Evolutionary conservation across 148 eudicot genomes (phyloP).

Genomic region (Dianthus caryophyllus): DNA sequence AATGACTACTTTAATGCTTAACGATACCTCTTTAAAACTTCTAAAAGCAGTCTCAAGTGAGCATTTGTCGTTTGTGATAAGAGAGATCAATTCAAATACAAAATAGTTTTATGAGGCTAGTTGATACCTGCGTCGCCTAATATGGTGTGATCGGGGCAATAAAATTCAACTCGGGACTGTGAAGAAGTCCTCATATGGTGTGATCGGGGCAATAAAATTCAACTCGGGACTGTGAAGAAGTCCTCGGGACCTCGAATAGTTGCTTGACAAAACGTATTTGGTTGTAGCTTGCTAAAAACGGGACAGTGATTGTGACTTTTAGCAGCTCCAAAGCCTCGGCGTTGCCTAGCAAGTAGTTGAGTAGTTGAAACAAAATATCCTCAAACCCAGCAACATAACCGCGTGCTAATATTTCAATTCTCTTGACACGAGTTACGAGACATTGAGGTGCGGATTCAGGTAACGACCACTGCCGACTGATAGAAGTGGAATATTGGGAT

Average conservation of each 20-base stretch:
- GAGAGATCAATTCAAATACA: too few species aligned
- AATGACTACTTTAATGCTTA: too few species aligned
- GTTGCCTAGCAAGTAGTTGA: background rate
- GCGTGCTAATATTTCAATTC: background rate
- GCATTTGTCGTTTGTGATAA: too few species aligned
- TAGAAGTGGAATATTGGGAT: background rate
- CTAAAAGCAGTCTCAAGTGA: too few species aligned
- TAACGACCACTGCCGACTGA: background rate
- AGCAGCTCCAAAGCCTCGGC: background rate
- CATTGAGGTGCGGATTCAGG: background rate
- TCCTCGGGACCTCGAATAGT: background rate
- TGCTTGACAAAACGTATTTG: background rate
- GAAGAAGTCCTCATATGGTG: background rate
- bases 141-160: background rate
- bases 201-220: background rate
- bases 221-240: background rate
- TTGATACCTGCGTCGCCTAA: too few species aligned
- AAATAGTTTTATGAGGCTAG: too few species aligned
- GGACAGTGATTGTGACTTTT: background rate
- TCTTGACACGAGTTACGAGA: background rate
- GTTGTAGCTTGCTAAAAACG: background rate
- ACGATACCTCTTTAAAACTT: too few species aligned
- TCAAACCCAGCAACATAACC: background rate
- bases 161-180: background rate
- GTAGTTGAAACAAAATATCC: background rate